phyloP scores from a whole-genome alignment of 306 rosid genomes.

The Cyamopsis tetragonoloba region DNA sequence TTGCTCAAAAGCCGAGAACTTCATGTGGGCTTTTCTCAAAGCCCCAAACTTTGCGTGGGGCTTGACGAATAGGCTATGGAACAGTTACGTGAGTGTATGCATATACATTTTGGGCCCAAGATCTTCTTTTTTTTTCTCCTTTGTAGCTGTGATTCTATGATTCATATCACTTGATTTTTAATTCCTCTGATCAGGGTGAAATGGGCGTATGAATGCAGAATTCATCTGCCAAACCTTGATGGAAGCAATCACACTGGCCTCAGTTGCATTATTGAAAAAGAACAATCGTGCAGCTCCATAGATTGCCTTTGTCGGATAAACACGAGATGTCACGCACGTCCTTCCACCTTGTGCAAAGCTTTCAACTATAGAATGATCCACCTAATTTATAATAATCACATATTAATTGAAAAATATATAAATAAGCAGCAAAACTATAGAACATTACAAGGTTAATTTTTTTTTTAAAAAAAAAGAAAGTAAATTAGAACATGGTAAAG shows the following conservation, averaged over 20 bases:
- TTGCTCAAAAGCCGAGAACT: background rate
- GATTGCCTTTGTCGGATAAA: constrained; percentile 80
- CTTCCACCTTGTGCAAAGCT: constrained; percentile 92
- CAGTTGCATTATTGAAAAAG: constrained; percentile 75
- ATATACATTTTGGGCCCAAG: too few relatives aligned
- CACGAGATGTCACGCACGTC: constrained; percentile 57
- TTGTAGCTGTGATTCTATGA: background rate
- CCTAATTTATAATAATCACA: constrained; percentile 30
- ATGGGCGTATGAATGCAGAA: constrained; percentile 79
- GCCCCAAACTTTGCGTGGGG: background rate
- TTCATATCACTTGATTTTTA: background rate
- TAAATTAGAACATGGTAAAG: background rate
- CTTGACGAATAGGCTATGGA: background rate
- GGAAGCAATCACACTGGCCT: constrained; percentile 46
- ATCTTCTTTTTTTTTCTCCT: too few relatives aligned
- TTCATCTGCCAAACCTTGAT: constrained; percentile 83
- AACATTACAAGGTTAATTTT: background rate
- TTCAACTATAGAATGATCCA: constrained; percentile 80
- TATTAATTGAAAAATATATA: background rate
- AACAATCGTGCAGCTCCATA: constrained; percentile 70
- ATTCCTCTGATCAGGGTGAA: constrained; percentile 18
- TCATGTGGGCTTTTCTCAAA: background rate
- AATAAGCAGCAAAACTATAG: background rate
- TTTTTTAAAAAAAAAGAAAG: too few relatives aligned
- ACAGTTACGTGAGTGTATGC: background rate